Evolutionary conservation across 768 basidiomycete genomes (phyloP), one percentile per base, ranked within the genome.

Genomic region (Pleurotus eryngii): DNA sequence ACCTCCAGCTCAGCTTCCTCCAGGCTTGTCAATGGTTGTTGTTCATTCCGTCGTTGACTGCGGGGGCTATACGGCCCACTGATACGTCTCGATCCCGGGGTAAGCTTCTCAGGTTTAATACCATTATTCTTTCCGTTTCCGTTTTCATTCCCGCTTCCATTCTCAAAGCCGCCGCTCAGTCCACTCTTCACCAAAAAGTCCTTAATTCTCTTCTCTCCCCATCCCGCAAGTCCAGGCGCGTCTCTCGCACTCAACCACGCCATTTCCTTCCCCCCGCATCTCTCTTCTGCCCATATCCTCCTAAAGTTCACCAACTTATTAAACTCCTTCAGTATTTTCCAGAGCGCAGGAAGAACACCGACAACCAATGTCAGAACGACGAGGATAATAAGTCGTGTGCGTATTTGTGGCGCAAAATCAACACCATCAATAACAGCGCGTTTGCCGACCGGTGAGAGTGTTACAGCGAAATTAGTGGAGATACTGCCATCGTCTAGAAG

Each of bases 141-240:
- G 42, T 66, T 67, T 38, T 67, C 61, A 26, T 67, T 64, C 14
- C 61, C 63, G 60, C 64, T 70, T 5, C 46, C 49, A 51, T 20
- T 43, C 18, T 78, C 81, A 61, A 87, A 68, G 1, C 77, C 76
- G 17, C 82, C 82, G 64, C 86, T 85, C n/a, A 90, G 68, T 1
- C 89, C 87, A 27, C 78, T 72, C 67, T 84, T 85, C 56, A 83
- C 68, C 20, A 92, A 72, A 63, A 83, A 84, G 60, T 87, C 84
- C 69, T 90, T 90, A 60, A 92, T 64, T 26, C 79, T 76, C 62
- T 84, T 83, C 68, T 93, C 91, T 8, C 88, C 86, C 86, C 86
- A 87, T 1, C 82, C 83, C 5, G 76, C 74, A 60, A 89, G 87
- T 2, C 87, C 88, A 15, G 85, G 86, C 2, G 88, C 87, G 20